Conservation (phyloP, 129 eudicot species). For the Pulicaria dysenterica region DNA sequence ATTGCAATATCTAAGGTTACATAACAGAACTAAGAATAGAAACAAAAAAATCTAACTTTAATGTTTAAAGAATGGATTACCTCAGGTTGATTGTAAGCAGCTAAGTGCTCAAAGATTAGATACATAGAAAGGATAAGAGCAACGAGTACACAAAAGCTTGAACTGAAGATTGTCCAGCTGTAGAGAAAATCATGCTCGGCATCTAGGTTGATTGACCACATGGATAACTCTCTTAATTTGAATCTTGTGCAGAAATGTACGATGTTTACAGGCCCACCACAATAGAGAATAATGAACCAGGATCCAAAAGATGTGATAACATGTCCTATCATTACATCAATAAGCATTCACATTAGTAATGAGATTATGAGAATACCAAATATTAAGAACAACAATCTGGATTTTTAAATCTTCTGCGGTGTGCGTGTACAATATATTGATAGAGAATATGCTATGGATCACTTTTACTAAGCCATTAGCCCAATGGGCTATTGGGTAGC, state of each 20-base stretch:
- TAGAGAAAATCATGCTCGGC: constrained; percentile 53
- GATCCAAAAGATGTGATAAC: neutral
- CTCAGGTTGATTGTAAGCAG: constrained; percentile 93
- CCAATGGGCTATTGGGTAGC: too few species aligned
- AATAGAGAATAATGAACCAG: neutral
- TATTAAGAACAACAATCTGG: neutral
- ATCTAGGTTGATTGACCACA: constrained; percentile 45
- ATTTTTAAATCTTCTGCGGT: neutral
- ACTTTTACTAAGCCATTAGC: neutral
- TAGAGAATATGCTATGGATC: neutral
- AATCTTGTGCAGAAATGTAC: constrained; percentile 49
- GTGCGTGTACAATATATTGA: neutral
- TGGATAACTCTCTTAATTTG: constrained; percentile 42
- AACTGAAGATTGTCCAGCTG: constrained; percentile 70
- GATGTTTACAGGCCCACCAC: constrained; percentile 3
- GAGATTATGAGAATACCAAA: neutral
- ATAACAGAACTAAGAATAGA: neutral
- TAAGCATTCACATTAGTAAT: neutral
- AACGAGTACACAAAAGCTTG: constrained; percentile 72
- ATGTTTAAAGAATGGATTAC: constrained; percentile 30
- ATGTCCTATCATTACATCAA: neutral
- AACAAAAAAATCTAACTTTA: neutral
- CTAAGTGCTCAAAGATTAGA: constrained; percentile 81
- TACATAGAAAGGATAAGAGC: constrained; percentile 78
- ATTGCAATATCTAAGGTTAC: neutral